A percentile compares a stretch with the other conserved stretches of the same genome.
These are phyloP conservation scores for Pleurotus salmoneostramineus DNA, from an alignment of 768 basidiomycete species.

Conservation along the genomic window DNA sequence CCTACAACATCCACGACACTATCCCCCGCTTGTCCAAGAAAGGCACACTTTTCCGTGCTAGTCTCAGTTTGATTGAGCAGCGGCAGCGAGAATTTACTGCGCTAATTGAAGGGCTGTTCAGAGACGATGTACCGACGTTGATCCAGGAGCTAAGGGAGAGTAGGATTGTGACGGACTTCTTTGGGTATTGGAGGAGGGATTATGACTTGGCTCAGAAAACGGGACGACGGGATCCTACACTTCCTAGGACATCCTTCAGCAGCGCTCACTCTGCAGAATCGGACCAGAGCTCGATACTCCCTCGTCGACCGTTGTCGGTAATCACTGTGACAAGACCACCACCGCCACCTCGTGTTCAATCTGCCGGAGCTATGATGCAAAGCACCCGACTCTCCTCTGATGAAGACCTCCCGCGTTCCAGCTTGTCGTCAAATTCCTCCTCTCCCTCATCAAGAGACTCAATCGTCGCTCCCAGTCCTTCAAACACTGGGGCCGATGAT, in stretches of 20 bases:
- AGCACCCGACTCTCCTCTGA: constrained; percentile 1
- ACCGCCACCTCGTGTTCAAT: not conserved
- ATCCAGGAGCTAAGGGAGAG: constrained; percentile 61
- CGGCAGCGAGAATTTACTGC: constrained; percentile 56
- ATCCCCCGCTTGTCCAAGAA: constrained; percentile 70
- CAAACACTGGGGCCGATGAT: constrained; percentile 33
- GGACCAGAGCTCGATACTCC: not conserved
- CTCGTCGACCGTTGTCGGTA: not conserved
- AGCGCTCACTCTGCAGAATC: constrained; percentile 9
- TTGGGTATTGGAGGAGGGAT: constrained; percentile 75
- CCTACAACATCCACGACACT: constrained; percentile 61
- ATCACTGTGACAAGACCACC: constrained; percentile 1
- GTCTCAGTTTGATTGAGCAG: constrained; percentile 60
- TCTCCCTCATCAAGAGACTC: constrained; percentile 17
- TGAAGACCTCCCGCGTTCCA: constrained; percentile 3
- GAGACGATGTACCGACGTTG: constrained; percentile 59
- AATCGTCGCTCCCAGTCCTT: constrained; percentile 20
- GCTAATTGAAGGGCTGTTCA: constrained; percentile 57
- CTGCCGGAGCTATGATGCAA: not conserved
- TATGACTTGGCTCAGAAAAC: constrained; percentile 50
- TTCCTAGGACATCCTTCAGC: constrained; percentile 4
- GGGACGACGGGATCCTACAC: constrained; percentile 11
- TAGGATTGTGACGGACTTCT: constrained; percentile 66
- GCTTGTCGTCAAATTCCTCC: not conserved
- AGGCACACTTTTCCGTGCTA: constrained; percentile 68